Conservation (phyloP, 1,284 basidiomycete genomes). For the Puccinia novopanici region DNA sequence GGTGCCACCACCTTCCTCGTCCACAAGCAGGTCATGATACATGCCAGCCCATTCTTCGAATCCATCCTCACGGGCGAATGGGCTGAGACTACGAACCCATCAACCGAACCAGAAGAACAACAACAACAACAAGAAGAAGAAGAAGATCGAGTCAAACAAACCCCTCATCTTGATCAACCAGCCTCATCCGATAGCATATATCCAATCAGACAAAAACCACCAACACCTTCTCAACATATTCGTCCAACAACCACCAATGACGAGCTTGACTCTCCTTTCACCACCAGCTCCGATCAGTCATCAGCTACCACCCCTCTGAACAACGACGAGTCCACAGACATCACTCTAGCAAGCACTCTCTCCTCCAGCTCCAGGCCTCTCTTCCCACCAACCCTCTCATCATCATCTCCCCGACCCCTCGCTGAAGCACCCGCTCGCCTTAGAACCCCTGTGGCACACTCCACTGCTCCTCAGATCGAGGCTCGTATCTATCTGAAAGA, state of each 20-base stretch:
- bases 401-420: background rate
- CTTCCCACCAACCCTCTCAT: background rate
- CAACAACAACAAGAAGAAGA: too few species aligned
- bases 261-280: background rate
- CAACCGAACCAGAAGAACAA: background rate
- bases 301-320: background rate
- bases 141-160: too few species aligned
- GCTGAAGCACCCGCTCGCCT: background rate
- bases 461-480: conserved; percentile 5
- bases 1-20: conserved; percentile 38
- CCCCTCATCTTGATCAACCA: too few species aligned
- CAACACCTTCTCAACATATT: too few species aligned
- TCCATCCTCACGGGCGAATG: conserved; percentile 70
- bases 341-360: background rate
- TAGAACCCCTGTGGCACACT: background rate
- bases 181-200: too few species aligned
- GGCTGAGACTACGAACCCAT: conserved; percentile 52
- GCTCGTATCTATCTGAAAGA: conserved; percentile 45
- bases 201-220: too few species aligned
- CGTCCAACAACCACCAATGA: conserved; percentile 6
- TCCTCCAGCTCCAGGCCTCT: background rate
- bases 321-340: background rate
- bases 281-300: conserved; percentile 1
- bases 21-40: conserved; percentile 79
- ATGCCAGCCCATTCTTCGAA: conserved; percentile 81